phyloP scores from a whole-genome alignment of 208 protist genomes.

The Entamoeba histolytica region DNA sequence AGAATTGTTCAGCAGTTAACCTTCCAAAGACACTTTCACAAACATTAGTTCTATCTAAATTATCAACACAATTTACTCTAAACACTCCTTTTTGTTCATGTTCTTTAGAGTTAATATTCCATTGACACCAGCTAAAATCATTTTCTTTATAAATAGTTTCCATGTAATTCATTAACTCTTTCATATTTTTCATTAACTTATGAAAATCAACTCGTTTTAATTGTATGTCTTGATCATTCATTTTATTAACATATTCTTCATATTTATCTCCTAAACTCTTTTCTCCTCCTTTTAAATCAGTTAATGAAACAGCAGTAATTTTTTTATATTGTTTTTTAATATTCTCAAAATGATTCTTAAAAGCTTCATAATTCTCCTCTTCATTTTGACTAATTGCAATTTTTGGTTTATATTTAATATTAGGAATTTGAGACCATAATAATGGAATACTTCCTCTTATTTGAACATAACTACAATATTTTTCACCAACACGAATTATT shows the following conservation, averaged over 20 bases:
- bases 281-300: neutral
- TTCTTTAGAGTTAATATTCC: neutral
- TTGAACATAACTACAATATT: neutral
- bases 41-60: constrained; percentile 29
- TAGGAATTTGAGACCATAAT: constrained; percentile 34
- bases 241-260: neutral
- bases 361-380: neutral
- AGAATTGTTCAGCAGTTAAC: neutral
- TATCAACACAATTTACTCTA: constrained; percentile 33
- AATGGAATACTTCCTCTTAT: constrained; percentile 36
- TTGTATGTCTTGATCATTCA: neutral
- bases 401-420: neutral
- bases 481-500: neutral
- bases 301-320: neutral
- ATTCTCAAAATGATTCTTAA: neutral
- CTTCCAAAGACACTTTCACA: constrained; percentile 6
- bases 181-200: constrained; percentile 6
- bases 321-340: neutral
- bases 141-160: neutral
- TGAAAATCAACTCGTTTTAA: constrained; percentile 7
- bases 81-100: constrained; percentile 18
- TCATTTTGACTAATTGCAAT: neutral
- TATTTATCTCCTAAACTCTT: neutral
- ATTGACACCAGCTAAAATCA: neutral
- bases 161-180: neutral